Evolutionary conservation across 179 eudicot species (phyloP), one percentile per base, ranked within the genome.

Genomic region (Camellia oleifera): DNA sequence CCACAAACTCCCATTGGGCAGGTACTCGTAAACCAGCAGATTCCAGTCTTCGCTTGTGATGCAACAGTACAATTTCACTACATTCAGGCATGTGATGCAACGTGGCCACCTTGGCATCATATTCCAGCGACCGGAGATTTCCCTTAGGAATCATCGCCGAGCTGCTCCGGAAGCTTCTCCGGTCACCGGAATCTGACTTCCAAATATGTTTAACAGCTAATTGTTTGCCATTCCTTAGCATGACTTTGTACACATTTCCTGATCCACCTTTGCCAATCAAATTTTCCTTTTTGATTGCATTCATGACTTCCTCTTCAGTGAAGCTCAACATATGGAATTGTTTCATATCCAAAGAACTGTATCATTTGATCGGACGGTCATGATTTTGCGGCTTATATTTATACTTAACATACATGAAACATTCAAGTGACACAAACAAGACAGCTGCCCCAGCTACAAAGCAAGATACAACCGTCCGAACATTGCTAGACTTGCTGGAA

Each of bases 1-100:
- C 97, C 95, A 93, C 84, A 93, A 80, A 78, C 97, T 93, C 56
- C 97, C 94, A 54, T 93, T 93, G 1, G 92, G 85, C 83, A 93
- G 44, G 77, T 90, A 90, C 87, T 93, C 97, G 45, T 93, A 93
- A 11, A 93, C 97, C 61, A 93, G 75, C 84, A 93, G 77, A 82
- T 90, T 89, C 2, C 94, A 92, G 74, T 89, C 95, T 70, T 93
- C 94, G 20, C 92, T 87, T 0, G 95, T 90, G 32, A 93, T 85
- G 79, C 95, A 91, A 57, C 95, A 93, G 48, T 76, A 93, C 26
- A 93, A 68, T 87, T 93, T 93, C 61, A 93, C 95, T 68, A 93
- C 97, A 80, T 93, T 93, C 20, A 93, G 23, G 23, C 86, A 75
- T 92, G 97, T 91, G 23, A 20, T 20, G 23, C 81, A 92, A 69